Base-by-base conservation (phyloP, 495 filamentous ascomycete genomes). In the Podospora pseudoanserina region DNA sequence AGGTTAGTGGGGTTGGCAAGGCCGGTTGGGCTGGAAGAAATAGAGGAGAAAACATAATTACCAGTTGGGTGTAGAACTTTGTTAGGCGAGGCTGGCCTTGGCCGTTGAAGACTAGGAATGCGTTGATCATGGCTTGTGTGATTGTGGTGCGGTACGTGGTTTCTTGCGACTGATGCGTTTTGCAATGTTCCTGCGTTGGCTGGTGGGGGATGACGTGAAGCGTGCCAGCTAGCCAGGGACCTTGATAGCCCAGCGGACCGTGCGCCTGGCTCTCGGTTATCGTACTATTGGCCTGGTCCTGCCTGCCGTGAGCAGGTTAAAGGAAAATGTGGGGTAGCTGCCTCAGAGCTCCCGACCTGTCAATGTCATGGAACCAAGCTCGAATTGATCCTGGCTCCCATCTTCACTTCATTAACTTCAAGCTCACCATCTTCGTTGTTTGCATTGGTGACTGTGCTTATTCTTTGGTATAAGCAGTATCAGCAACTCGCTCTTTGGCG, bases 1-100 rank as follows among this genome's bases (percentile, higher is more conserved):
- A 65, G 60, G 55, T 53, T n/a, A 59, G n/a, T 60, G 65, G 34
- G 65, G 53, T 56, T 53, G 60, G 18, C 34, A 49, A 30, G 61
- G 39, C 49, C 28, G 20, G n/a, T 11, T 20, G 26, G 64, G 28
- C 19, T 9, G 19, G 23, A 55, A 53, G 26, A 44, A n/a, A 23
- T 23, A 23, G 30, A 2, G 23, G 26, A 68, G 65, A 39, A 53
- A 58, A 59, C 85, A 60, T 79, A 23, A 23, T 23, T 23, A 97
- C 95, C 63, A 99, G 90, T 76, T 98, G 94, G 15, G 95, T 97
- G 79, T 99, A 99, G 85, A 99, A 99, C 75, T 97, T 98, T 68
- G 94, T 98, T 67, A 99, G 86, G 39, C 95, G 91, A 18, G 95
- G 94, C 76, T 98, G 93, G 68, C 95, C 95, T 67, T 91, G 91